Base-by-base conservation (phyloP, 78 protist species). In the Mastigamoeba balamuthi region DNA sequence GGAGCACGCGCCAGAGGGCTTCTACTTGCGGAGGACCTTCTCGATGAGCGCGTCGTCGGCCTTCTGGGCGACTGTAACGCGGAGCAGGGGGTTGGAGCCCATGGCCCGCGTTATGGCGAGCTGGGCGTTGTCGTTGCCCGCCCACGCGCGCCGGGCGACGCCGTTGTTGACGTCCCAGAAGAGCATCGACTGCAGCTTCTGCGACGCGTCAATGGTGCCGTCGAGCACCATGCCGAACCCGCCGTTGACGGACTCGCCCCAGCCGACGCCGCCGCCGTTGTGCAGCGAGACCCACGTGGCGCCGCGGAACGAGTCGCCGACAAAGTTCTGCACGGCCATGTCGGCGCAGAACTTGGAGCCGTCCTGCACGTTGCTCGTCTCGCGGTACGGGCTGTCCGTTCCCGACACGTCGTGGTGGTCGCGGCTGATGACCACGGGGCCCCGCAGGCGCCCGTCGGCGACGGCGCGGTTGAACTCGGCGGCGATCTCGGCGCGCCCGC, bases 381-480 rank as follows among this genome's bases (percentile, higher is more conserved):
- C 96, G 43, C 96, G 53, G 86, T 71, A 93, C 33, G 96, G 96
- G 0, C 82, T 33, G 67, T 93, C 96, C 36, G 96, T 86, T 41
- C 96, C 96, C 64, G 75, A 35, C 33, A 93, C 96, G 65, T 93
- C 96, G 37, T 93, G 96, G 74, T 93, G 96, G 76, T 93, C 96
- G 39, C 96, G 73, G 69, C 89, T 69, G 6, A 92, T 76, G 7
- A 82, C 87, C 6, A 82, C 78, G 36, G 91, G 83, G 28, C 72
- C 84, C 7, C 58, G 40, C 8, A 91, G 43, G 4, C 40, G 8
- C 2, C 96, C 95, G 37, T 37, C 67, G 0, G 28, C 38, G 38
- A 93, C 82, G 2, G 96, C 96, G 27, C 84, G 67, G 80, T 93
- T 92, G 77, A 93, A 87, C 7, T 88, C 93, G 17, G 29, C 58